These are phyloP conservation scores for Posidonia oceanica DNA, from an alignment of 116 monocot species.

Conservation along the genomic window DNA sequence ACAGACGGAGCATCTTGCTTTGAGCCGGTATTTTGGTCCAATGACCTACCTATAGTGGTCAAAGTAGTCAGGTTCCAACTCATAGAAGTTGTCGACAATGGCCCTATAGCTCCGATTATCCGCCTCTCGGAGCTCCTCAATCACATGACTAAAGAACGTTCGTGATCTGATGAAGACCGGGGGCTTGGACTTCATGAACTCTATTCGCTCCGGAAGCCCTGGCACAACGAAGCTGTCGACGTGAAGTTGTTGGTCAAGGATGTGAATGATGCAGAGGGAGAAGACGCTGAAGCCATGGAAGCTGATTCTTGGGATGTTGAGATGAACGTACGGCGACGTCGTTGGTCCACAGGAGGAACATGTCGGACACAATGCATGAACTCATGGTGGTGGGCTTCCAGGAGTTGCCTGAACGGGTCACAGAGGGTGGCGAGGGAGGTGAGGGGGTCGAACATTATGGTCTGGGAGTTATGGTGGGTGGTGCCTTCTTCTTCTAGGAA, in stretches of 20 bases:
- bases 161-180: neutral
- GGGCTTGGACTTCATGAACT: neutral
- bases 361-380: constrained; percentile 28
- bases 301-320: constrained; percentile 7
- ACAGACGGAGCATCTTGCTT: too few relatives aligned
- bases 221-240: neutral
- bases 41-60: neutral
- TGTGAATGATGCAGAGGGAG: constrained; percentile 1
- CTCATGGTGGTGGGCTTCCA: constrained; percentile 21
- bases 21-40: too few relatives aligned
- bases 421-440: constrained; percentile 8
- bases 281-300: constrained; percentile 14
- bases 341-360: constrained; percentile 11
- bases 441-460: constrained; percentile 6
- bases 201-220: neutral
- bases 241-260: neutral
- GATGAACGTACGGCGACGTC: neutral
- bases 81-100: constrained; percentile 29
- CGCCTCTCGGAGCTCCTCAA: neutral
- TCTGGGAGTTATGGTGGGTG: neutral
- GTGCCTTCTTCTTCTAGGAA: too few relatives aligned
- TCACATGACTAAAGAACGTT: neutral
- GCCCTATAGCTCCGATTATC: constrained; percentile 7
- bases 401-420: constrained; percentile 17
- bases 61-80: too few relatives aligned